Percentiles rank a stretch among this genome's conserved stretches.
These are phyloP conservation scores for Akanthomyces lecanii DNA, from an alignment of 2,329 filamentous ascomycete genomes.

Conservation along the genomic window DNA sequence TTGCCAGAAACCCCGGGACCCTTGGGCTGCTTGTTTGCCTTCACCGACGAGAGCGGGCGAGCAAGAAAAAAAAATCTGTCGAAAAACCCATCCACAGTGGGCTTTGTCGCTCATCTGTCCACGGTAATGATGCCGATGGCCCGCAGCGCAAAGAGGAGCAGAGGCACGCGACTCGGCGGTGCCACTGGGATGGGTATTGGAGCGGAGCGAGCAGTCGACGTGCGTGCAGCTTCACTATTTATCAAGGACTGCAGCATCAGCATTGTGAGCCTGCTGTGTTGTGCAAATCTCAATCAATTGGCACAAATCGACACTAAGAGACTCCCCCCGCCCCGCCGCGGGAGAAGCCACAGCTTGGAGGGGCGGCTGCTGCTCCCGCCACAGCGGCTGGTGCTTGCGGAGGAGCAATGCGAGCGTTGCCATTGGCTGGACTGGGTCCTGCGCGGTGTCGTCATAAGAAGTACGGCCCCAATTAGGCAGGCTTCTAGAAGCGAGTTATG, in stretches of 20 bases:
- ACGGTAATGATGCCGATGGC: conserved; percentile 1
- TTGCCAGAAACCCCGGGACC: background rate
- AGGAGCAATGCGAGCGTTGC: background rate
- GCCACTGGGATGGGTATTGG: background rate
- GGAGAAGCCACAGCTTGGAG: conserved; percentile 2
- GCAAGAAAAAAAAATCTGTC: background rate
- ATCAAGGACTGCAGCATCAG: background rate
- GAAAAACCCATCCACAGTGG: conserved; percentile 7
- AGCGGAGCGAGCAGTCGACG: background rate
- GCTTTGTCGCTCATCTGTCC: background rate
- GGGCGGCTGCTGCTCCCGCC: conserved; percentile 6
- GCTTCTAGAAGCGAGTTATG: conserved; percentile 15
- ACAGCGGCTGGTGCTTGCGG: conserved; percentile 13
- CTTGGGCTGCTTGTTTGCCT: background rate
- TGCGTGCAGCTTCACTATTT: background rate
- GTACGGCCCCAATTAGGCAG: background rate
- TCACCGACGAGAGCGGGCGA: conserved; percentile 3
- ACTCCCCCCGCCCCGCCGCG: background rate
- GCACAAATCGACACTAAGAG: conserved; percentile 16
- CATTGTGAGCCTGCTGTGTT: background rate
- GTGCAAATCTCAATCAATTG: conserved; percentile 10
- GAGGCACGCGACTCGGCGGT: conserved; percentile 6
- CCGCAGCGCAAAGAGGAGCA: conserved; percentile 1
- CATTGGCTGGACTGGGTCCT: background rate
- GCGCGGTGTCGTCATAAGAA: background rate